Evolutionary conservation across 768 basidiomycete species (phyloP), one percentile per base, ranked within the genome.

Genomic region (Astraeus odoratus): DNA sequence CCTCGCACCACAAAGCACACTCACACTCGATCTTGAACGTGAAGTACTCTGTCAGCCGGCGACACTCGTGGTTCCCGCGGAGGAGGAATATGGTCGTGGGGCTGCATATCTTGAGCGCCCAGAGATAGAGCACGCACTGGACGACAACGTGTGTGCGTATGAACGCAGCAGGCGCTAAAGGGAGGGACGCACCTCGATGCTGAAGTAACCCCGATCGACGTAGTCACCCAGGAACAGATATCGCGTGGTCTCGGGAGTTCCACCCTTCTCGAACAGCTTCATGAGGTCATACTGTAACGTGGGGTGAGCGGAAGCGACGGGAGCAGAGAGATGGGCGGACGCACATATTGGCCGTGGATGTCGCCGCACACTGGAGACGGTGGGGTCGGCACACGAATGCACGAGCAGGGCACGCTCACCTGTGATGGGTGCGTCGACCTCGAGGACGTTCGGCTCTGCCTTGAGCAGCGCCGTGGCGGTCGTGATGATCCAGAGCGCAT

Each of bases 231-330:
- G 62, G 68, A 86, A 84, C 43, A 84, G 74, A 58, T 86, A 86
- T 40, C 83, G 70, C 3, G 83, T 86, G 27, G 80, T 78, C 43
- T 80, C 81, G 2, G 83, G 83, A 64, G 78, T 84, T 3, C 83
- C 83, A 18, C 83, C 83, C 19, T 85, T 80, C 59, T 86, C 83
- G 56, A 86, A 84, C 22, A 86, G 73, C 60, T 86, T 86, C 83
- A 86, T 86, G 45, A 86, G 66, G 61, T 86, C 83, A 55, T 80
- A 86, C 81, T 84, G 50, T 30, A 29, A 22, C 18, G 44, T 56
- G 30, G 58, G 48, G 22, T 40, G 31, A 9, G 43, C 35, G 30
- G 12, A 22, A 29, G 42, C 23, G 39, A 26, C 46, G 29, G 16
- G 36, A 3, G 18, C 5, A 25, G 37, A 26, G 38, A 29, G 38